phyloP scores from a whole-genome alignment of 78 protist genomes.

The Dictyostelium brefeldianum region DNA sequence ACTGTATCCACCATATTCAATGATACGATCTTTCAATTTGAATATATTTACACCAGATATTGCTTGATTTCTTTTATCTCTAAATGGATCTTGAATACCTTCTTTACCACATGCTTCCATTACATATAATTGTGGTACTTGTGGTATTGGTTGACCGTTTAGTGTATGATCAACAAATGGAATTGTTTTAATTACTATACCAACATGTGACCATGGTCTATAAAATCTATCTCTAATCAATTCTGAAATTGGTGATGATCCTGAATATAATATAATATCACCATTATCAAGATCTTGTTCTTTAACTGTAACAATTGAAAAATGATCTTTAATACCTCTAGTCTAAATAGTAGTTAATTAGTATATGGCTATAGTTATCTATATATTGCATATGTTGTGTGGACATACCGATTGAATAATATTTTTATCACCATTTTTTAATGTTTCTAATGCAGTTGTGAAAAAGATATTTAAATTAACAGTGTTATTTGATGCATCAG shows the following conservation, averaged over 20 bases:
- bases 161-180: background rate
- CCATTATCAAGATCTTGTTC: slow-evolving; percentile 29
- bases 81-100: slow-evolving; percentile 45
- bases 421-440: background rate
- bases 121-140: slow-evolving; percentile 6
- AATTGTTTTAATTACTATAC: slow-evolving; percentile 21
- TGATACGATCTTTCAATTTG: slow-evolving; percentile 13
- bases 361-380: background rate
- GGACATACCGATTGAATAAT: background rate
- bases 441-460: background rate
- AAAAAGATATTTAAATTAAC: slow-evolving; percentile 8
- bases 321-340: background rate
- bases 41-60: slow-evolving; percentile 38
- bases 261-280: slow-evolving; percentile 42
- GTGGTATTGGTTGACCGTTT: background rate
- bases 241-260: slow-evolving; percentile 1
- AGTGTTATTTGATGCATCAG: background rate
- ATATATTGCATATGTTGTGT: no score
- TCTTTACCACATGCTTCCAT: slow-evolving; percentile 24
- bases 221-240: slow-evolving; percentile 27
- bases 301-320: background rate
- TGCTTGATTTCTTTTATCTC: background rate
- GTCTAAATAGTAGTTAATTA: background rate
- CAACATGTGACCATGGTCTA: slow-evolving; percentile 57
- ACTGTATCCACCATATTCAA: slow-evolving; percentile 19